Percentiles rank a stretch among this genome's conserved stretches.
Conservation (phyloP, 352 stramenopile genomes). For the Hyaloperonospora brassicae region DNA sequence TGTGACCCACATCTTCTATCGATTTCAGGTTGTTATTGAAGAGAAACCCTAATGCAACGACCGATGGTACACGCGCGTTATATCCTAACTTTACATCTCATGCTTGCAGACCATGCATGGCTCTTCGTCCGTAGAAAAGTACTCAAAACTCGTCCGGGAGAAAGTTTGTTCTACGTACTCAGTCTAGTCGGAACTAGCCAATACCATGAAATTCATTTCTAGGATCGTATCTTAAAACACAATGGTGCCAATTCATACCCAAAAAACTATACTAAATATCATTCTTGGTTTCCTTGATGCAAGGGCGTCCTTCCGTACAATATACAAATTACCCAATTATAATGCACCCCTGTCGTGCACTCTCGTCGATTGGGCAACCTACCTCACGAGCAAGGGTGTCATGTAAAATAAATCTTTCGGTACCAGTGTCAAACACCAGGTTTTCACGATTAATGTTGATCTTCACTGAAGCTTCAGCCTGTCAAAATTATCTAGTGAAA, state of each 20-base stretch:
- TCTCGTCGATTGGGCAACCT: constrained; percentile 1
- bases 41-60: too few species aligned
- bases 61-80: too few species aligned
- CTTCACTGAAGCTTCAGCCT: constrained; percentile 2
- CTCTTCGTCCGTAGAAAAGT: too few species aligned
- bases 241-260: too few species aligned
- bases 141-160: neutral
- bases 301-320: constrained; percentile 3
- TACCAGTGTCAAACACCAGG: constrained; percentile 22
- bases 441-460: constrained; percentile 12
- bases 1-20: neutral
- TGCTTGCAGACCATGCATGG: too few species aligned
- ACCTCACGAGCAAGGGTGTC: constrained; percentile 6
- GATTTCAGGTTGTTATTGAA: neutral
- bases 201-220: constrained; percentile 18
- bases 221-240: constrained; percentile 7
- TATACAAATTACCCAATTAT: neutral
- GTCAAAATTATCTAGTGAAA: neutral
- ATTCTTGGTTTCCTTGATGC: neutral
- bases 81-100: too few species aligned
- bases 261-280: too few species aligned
- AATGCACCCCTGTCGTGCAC: neutral
- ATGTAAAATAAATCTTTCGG: constrained; percentile 16
- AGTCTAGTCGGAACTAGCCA: constrained; percentile 8
- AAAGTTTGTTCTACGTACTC: neutral